Evolutionary conservation across 192 early-diverging fungal genomes (phyloP).

Genomic region (Glomus cerebriforme): DNA sequence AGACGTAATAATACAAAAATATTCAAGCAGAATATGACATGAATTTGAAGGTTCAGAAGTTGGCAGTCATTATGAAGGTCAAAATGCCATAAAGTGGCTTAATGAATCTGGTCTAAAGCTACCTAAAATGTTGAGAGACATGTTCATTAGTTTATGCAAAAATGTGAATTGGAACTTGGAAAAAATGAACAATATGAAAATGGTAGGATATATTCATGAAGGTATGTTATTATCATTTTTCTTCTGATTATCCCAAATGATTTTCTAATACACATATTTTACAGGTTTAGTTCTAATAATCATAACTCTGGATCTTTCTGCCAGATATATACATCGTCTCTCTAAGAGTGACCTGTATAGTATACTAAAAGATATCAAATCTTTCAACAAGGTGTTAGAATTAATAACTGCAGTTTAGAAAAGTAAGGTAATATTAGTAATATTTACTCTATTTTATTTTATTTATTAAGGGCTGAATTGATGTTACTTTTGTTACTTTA

Average conservation of each 20-base stretch:
- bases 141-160: conserved; percentile 21
- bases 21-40: no score
- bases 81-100: conserved; percentile 8
- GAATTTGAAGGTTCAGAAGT: conserved; percentile 7
- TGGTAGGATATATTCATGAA: conserved; percentile 19
- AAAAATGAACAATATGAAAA: conserved; percentile 8
- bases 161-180: background rate
- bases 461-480: no score
- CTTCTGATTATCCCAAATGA: background rate
- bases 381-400: conserved; percentile 4
- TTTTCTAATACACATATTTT: background rate
- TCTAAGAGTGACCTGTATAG: conserved; percentile 17
- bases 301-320: conserved; percentile 5
- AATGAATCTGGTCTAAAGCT: conserved; percentile 7
- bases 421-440: background rate
- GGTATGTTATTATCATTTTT: conserved; percentile 7
- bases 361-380: conserved; percentile 15
- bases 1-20: no score
- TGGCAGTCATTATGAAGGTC: background rate
- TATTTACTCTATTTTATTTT: background rate
- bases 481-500: no score
- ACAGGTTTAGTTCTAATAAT: conserved; percentile 24
- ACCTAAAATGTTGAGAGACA: conserved; percentile 21
- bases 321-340: conserved; percentile 21
- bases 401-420: conserved; percentile 25